Evolutionary conservation across 345 rosid genomes (phyloP).

Genomic region (Isatis tinctoria): DNA sequence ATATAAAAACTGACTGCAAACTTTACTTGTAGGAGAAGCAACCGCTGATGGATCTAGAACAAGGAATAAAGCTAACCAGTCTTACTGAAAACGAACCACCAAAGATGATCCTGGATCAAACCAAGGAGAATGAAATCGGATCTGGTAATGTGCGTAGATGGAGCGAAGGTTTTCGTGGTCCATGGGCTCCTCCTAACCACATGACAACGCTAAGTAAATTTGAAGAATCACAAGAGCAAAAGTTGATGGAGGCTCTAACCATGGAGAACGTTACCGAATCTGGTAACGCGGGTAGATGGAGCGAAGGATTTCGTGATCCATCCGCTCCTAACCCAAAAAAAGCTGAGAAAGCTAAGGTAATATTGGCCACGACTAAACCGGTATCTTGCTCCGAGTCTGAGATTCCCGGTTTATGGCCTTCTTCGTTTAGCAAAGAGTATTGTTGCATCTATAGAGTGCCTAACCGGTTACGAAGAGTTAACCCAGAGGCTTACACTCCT

Average conservation of each 20-base stretch:
- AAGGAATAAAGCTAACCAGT: background rate
- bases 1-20: background rate
- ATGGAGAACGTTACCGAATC: background rate
- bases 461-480: slow-evolving; percentile 7
- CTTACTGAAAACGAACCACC: background rate
- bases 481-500: slow-evolving; percentile 33
- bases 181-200: background rate
- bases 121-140: background rate
- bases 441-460: slow-evolving; percentile 32
- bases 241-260: background rate
- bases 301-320: slow-evolving; percentile 12
- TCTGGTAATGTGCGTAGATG: slow-evolving; percentile 1
- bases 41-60: slow-evolving; percentile 22
- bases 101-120: background rate
- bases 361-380: background rate
- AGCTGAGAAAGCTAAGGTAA: slow-evolving; percentile 1
- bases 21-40: slow-evolving; percentile 6
- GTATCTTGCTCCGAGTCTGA: background rate
- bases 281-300: background rate
- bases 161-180: slow-evolving; percentile 13
- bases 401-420: slow-evolving; percentile 24
- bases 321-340: background rate
- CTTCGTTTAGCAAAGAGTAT: background rate
- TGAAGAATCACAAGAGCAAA: background rate
- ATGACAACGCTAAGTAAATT: background rate